phyloP scores from a whole-genome alignment of 2,329 filamentous ascomycete species.

The Penicillium psychrosexuale region DNA sequence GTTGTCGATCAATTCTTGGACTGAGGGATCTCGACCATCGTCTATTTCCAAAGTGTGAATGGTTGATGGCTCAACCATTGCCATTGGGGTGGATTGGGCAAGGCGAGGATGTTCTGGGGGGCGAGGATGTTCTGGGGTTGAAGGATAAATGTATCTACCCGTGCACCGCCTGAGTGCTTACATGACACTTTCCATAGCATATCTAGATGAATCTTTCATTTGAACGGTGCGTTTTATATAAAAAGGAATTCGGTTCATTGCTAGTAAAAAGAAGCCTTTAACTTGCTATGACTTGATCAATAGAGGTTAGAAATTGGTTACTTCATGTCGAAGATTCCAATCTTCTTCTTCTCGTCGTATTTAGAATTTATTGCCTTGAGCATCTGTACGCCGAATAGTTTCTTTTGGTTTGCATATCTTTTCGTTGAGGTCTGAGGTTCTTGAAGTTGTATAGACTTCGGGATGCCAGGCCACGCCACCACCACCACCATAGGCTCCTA shows the following conservation, averaged over 20 bases:
- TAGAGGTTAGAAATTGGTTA: background rate
- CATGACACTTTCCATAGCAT: background rate
- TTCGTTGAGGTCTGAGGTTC: background rate
- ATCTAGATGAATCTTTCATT: background rate
- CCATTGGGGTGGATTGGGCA: background rate
- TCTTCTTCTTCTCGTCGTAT: background rate
- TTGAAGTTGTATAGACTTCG: background rate
- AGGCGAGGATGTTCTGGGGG: background rate
- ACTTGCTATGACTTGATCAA: background rate
- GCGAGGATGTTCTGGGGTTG: background rate
- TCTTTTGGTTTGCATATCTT: background rate
- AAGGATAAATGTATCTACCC: background rate
- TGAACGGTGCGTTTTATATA: background rate
- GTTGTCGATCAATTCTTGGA: constrained; percentile 31
- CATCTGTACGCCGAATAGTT: background rate
- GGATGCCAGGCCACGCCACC: background rate
- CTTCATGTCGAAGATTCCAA: background rate
- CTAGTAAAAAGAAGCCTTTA: background rate
- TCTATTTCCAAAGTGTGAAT: background rate
- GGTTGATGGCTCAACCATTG: background rate
- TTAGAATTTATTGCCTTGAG: background rate
- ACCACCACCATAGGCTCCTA: background rate
- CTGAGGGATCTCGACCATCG: constrained; percentile 13
- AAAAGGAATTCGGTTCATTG: background rate
- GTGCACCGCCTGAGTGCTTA: background rate